Conservation (phyloP, 768 basidiomycete genomes). For the Tephrocybe rancida region DNA sequence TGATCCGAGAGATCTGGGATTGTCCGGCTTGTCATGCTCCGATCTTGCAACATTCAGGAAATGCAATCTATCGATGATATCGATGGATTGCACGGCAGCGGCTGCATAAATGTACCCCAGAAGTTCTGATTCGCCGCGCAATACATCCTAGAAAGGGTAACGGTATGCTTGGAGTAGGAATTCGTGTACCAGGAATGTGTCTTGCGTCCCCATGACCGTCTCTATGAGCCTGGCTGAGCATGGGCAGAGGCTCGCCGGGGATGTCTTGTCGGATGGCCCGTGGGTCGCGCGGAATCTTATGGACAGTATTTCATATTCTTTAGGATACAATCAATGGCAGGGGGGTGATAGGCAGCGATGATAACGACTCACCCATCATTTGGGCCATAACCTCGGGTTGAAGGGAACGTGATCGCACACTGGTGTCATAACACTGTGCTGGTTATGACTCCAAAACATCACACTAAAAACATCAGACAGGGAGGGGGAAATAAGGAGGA, state of each 20-base stretch:
- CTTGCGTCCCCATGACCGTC: slow-evolving; percentile 7
- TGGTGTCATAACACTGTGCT: background rate
- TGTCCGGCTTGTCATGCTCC: slow-evolving; percentile 30
- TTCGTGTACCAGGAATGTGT: background rate
- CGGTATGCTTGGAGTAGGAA: background rate
- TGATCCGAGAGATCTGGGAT: slow-evolving; percentile 62
- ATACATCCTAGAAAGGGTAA: slow-evolving; percentile 2
- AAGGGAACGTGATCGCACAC: slow-evolving; percentile 8
- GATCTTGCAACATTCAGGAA: slow-evolving; percentile 12
- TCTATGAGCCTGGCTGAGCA: background rate
- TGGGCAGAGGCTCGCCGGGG: background rate
- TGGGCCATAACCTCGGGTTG: slow-evolving; percentile 9
- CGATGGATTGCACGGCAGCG: slow-evolving; percentile 18
- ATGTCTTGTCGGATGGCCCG: background rate
- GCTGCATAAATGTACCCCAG: slow-evolving; percentile 9
- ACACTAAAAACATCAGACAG: background rate
- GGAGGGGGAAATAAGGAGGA: slow-evolving; percentile 1
- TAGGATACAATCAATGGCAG: background rate
- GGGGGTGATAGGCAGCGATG: background rate
- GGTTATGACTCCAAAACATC: background rate
- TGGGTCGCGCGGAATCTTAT: background rate
- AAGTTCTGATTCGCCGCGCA: slow-evolving; percentile 6
- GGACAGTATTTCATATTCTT: background rate
- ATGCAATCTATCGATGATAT: slow-evolving; percentile 18
- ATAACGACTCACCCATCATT: slow-evolving; percentile 2